Percentiles rank a stretch among this genome's conserved stretches.
phyloP scores from a whole-genome alignment of 139 green algal genomes.

The Chlamydomonas sp. region DNA sequence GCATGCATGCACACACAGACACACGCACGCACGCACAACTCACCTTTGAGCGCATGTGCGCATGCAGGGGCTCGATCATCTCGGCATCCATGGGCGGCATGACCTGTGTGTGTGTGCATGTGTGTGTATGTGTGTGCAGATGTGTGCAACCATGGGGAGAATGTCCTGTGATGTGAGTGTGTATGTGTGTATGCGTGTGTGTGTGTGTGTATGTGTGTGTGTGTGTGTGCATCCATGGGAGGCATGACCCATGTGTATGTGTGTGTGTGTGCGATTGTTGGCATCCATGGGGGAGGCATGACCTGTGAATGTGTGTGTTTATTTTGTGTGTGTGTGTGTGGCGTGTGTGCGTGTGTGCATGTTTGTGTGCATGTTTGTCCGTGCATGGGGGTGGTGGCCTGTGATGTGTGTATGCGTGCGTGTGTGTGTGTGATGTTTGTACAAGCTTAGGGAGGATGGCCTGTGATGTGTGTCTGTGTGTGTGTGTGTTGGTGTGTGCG shows the following conservation, averaged over 20 bases:
- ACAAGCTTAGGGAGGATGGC: no score
- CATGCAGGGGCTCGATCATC: slow-evolving; percentile 37
- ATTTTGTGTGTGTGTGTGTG: no score
- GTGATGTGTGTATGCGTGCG: no score
- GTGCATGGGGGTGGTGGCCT: not conserved
- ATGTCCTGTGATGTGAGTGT: not conserved
- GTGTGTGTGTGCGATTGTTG: not conserved
- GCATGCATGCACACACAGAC: no score
- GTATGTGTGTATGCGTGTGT: not conserved
- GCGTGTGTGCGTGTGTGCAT: no score
- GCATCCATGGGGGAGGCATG: not conserved
- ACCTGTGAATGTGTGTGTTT: no score
- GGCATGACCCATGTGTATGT: not conserved
- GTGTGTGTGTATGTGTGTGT: not conserved
- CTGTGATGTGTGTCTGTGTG: no score
- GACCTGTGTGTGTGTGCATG: slow-evolving; percentile 19
- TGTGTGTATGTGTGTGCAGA: not conserved
- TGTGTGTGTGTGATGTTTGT: not conserved
- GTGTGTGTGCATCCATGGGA: no score
- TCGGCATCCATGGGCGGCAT: slow-evolving; percentile 47
- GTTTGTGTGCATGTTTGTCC: not conserved
- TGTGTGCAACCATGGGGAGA: not conserved
- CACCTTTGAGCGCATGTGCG: slow-evolving; percentile 19
- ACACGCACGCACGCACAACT: no score
- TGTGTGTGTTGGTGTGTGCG: no score